These are phyloP conservation scores for Sindora glabra DNA, from an alignment of 306 rosid genomes.

Conservation along the genomic window DNA sequence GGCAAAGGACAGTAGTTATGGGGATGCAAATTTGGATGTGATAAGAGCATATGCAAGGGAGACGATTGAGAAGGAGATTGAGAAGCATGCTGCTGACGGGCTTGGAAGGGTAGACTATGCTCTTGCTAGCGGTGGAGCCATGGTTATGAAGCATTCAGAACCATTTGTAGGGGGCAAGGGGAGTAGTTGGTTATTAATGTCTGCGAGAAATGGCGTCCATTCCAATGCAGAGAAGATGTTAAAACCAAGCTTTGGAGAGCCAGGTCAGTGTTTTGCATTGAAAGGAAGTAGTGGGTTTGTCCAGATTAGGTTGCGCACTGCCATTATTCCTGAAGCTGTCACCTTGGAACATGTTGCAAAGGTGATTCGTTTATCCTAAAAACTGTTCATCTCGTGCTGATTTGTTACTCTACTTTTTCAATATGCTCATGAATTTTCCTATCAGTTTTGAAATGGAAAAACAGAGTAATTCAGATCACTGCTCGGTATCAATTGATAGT, in stretches of 20 bases:
- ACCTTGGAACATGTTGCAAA: conserved; percentile 93
- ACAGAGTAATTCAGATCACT: neutral
- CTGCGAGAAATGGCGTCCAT: conserved; percentile 34
- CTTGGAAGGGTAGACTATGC: conserved; percentile 87
- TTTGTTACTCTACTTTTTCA: neutral
- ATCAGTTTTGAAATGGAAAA: neutral
- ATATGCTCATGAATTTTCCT: neutral
- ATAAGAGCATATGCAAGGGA: conserved; percentile 64
- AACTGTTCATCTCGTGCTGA: neutral
- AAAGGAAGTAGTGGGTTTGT: conserved; percentile 75
- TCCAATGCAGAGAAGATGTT: conserved; percentile 64
- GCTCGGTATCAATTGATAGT: neutral
- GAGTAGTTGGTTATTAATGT: conserved; percentile 38
- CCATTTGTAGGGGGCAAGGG: conserved; percentile 29
- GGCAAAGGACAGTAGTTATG: conserved; percentile 28
- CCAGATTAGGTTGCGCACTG: conserved; percentile 67
- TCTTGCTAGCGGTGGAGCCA: conserved; percentile 53
- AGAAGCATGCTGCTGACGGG: conserved; percentile 90
- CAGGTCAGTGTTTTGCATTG: conserved; percentile 88
- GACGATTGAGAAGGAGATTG: conserved; percentile 64
- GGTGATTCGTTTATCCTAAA: conserved; percentile 35
- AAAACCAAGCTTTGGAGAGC: conserved; percentile 92
- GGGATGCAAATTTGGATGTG: conserved; percentile 55
- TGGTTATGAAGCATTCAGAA: conserved; percentile 69
- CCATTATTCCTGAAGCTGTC: conserved; percentile 78